These are phyloP conservation scores for Endotrypanum monterogeii DNA, from an alignment of 208 protist genomes.

Conservation along the genomic window DNA sequence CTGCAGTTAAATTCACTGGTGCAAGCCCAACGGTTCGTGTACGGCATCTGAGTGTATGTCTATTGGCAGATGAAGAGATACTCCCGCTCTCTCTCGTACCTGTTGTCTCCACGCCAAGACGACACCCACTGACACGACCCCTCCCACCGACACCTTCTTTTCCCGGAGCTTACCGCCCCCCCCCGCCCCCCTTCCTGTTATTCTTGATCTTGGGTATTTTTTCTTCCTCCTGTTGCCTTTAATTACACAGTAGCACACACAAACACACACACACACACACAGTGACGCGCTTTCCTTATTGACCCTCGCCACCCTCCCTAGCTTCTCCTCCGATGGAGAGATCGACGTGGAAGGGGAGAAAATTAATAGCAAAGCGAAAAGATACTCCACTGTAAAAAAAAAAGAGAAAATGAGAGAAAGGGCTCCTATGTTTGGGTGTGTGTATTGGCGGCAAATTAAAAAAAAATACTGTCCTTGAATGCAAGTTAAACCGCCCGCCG, in stretches of 20 bases:
- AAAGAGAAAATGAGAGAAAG: no score
- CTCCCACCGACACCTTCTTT: neutral
- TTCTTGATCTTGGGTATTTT: neutral
- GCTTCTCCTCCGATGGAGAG: no score
- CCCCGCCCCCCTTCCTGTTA: neutral
- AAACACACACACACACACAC: slow-evolving; percentile 7
- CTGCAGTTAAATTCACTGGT: no score
- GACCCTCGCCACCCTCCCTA: neutral
- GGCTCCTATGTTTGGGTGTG: no score
- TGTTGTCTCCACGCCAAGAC: neutral
- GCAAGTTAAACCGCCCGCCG: no score
- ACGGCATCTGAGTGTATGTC: neutral
- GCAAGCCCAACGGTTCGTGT: no score
- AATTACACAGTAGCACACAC: neutral
- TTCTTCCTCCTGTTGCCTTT: slow-evolving; percentile 3
- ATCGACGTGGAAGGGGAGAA: no score
- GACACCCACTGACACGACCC: neutral
- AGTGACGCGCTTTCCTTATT: neutral
- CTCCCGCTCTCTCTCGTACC: neutral
- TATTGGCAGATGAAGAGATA: no score
- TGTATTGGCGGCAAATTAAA: no score
- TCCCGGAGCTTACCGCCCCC: neutral
- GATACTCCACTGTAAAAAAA: no score
- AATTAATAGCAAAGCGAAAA: no score
- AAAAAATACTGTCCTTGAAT: no score